phyloP scores from a whole-genome alignment of 768 basidiomycete species.

The Lepiota subincarnata region DNA sequence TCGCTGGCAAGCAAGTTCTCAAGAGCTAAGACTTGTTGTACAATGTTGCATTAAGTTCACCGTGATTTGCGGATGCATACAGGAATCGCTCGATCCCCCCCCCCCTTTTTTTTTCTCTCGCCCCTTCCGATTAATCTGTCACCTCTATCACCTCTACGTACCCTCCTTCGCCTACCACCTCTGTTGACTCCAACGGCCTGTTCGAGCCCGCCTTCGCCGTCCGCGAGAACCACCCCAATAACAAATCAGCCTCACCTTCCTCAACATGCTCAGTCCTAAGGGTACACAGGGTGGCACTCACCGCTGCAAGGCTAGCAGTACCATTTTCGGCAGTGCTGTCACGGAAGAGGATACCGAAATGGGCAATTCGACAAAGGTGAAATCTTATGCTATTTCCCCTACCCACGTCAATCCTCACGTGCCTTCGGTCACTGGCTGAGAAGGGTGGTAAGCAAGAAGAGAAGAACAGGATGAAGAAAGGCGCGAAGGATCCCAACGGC shows the following conservation, averaged over 20 bases:
- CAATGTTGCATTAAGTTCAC: too few relatives aligned
- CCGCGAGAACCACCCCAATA: constrained; percentile 67
- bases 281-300: constrained; percentile 31
- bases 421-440: constrained; percentile 13
- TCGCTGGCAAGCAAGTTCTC: too few relatives aligned
- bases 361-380: constrained; percentile 28
- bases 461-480: constrained; percentile 18
- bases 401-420: constrained; percentile 28
- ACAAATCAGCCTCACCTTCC: constrained; percentile 43
- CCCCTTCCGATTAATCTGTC: constrained; percentile 24
- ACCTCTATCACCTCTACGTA: constrained; percentile 24
- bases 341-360: constrained; percentile 51
- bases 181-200: constrained; percentile 57
- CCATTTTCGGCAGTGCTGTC: constrained; percentile 45
- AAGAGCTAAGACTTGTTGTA: too few relatives aligned
- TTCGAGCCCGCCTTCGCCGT: constrained; percentile 53
- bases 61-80: too few relatives aligned
- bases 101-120: constrained; percentile 16
- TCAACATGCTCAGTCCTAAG: constrained; percentile 42
- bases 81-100: constrained; percentile 15
- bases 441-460: constrained; percentile 21
- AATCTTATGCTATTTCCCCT: constrained; percentile 32
- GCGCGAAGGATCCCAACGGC: constrained; percentile 20
- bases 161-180: constrained; percentile 78
- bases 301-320: constrained; percentile 51